A percentile compares a stretch with the other conserved stretches of the same genome.
Conservation (phyloP, 495 filamentous ascomycete genomes). For the Sordaria brevicollis region DNA sequence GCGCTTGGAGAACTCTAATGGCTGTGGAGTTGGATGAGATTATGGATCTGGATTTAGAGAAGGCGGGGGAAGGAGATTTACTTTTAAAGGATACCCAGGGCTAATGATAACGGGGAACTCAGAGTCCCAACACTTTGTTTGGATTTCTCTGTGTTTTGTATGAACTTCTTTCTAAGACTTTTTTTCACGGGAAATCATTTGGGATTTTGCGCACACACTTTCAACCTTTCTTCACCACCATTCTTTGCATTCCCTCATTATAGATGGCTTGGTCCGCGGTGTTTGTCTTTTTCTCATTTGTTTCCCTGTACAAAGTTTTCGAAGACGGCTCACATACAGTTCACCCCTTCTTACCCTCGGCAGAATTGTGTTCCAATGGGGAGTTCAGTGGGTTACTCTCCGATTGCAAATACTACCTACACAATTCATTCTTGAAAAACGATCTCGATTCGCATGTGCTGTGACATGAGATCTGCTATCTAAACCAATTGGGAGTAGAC, state of each 20-base stretch:
- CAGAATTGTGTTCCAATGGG: background rate
- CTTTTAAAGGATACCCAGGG: background rate
- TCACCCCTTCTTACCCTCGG: background rate
- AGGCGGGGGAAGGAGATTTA: background rate
- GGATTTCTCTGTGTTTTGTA: background rate
- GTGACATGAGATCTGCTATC: background rate
- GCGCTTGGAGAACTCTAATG: background rate
- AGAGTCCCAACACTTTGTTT: background rate
- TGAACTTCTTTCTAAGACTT: background rate
- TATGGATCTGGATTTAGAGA: background rate
- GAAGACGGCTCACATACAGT: background rate
- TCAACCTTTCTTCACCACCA: background rate
- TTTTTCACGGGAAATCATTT: constrained; percentile 2
- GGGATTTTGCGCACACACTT: background rate
- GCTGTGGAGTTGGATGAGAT: background rate
- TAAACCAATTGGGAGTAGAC: background rate
- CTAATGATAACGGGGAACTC: constrained; percentile 1
- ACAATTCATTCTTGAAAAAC: constrained; percentile 4
- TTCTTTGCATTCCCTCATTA: background rate
- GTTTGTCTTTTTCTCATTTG: background rate
- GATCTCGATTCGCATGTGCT: background rate
- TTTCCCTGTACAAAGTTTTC: background rate
- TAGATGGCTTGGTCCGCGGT: background rate
- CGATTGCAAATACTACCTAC: constrained; percentile 1
- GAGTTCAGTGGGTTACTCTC: background rate